Percentiles rank a stretch among this genome's conserved stretches.
phyloP scores from a whole-genome alignment of 306 rosid genomes.

The Cucurbita moschata region DNA sequence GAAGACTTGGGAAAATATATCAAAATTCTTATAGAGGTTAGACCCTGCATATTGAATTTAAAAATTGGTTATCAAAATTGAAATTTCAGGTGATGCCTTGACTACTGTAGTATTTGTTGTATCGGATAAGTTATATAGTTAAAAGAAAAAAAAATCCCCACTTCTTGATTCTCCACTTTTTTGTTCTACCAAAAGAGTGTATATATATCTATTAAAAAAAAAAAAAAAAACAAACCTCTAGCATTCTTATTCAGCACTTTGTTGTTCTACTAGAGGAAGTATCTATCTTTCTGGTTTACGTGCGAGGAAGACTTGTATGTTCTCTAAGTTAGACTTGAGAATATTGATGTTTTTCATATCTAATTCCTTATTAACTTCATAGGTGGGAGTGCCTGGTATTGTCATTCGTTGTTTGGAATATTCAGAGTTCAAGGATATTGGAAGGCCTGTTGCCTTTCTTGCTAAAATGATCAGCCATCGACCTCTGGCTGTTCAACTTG shows the following conservation, averaged over 20 bases:
- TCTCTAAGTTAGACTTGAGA: neutral
- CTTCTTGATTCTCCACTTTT: constrained; percentile 4
- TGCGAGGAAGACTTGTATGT: neutral
- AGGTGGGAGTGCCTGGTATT: constrained; percentile 73
- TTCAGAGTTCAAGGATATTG: constrained; percentile 52
- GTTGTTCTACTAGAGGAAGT: neutral
- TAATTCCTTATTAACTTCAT: constrained; percentile 24
- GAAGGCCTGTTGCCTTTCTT: constrained; percentile 81
- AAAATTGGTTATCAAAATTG: neutral
- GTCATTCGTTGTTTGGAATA: constrained; percentile 61
- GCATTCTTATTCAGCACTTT: constrained; percentile 2
- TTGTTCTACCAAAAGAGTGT: neutral
- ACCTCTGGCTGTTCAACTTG: constrained; percentile 74
- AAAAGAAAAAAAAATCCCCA: neutral
- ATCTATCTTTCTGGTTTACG: neutral
- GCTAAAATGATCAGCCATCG: constrained; percentile 78
- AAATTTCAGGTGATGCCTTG: neutral
- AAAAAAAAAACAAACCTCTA: too few species aligned
- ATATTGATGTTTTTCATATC: neutral
- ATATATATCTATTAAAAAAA: too few species aligned
- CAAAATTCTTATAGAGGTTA: constrained; percentile 67
- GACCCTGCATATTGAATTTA: constrained; percentile 11
- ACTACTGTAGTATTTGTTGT: neutral
- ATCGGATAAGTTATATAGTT: neutral
- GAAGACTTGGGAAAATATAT: constrained; percentile 78